Evolutionary conservation across 352 stramenopile species (phyloP), one percentile per base, ranked within the genome.

Genomic region (Peronospora belbahrii): DNA sequence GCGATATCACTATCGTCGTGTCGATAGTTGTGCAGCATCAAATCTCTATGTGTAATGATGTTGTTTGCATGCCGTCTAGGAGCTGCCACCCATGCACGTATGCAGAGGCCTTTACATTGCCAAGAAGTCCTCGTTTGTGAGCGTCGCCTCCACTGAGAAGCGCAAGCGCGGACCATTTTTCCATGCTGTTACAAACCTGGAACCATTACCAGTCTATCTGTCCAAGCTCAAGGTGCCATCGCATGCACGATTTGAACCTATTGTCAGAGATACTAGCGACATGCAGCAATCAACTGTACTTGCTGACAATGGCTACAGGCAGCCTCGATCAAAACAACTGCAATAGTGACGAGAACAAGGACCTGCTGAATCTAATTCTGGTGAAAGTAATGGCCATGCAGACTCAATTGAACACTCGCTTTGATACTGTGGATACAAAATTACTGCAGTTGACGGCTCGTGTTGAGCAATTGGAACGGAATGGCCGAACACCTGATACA

Each of bases 111-210:
- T 84, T 5, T 62, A 62, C 22, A 36, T 82, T 8, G 39, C 50
- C 13, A 45, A 64, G 25, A 50, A 59, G 7, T 78, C 62, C 52
- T 66, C 70, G 15, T 80, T 78, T 27, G 48, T 73, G n/a, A 56
- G 79, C 42, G 65, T 77, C 39, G 69, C 54, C n/a, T 79, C 69
- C 6, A 66, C 61, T 0, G 61, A 77, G 45, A 83, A 81, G 42
- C 44, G 43, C 27, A 73, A 75, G 52, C 58, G 56, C 19, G 47
- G 61, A 4, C 53, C 35, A 8, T 84, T 84, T 41, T 81, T 81
- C 37, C 57, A 70, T 32, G 64, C 62, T 10, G 47, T 44, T 35
- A 52, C 54, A 1, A 52, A 25, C 7, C 33, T 48, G 3, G 65
- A 66, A 7, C 52, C 55, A 1, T 62, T 78, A 42, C 52, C 51